Base-by-base conservation (phyloP, 1,139 yeast genomes). In the Candida sp. region DNA sequence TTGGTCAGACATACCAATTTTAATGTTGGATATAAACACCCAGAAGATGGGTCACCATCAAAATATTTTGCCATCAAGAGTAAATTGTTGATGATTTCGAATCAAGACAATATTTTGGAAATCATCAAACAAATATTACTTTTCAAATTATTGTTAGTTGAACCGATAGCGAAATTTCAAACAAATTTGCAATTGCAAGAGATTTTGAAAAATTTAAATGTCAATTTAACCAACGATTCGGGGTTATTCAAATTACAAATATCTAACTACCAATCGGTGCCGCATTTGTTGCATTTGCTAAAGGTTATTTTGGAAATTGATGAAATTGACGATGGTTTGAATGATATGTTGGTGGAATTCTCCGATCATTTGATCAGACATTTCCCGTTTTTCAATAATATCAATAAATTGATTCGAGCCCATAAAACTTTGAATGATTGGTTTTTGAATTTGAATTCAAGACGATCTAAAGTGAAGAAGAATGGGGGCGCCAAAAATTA, bases 251-350 rank as follows among this genome's bases (percentile, higher is more conserved):
- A 64, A 43, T 54, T 68, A 3, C 63, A 64, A 41, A 56, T 68
- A 48, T 60, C 70, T 33, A 68, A 67, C 46, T 66, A 61, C 49
- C 71, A 68, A 44, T 45, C 68, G 22, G 50, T 68, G 21, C 71
- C 70, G 27, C 73, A 68, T 33, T 53, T 70, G 38, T 51, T 70
- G 21, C 74, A 68, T 44, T 48, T 68, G 21, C 50, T 70, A 36
- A 66, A 63, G 47, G 53, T 66, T 11, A 54, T 58, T 21, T 54
- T 67, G 21, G 66, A 62, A 41, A 48, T 58, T 38, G 66, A 58
- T 42, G 55, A 52, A 7, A 51, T 47, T 11, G 43, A 51, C 36
- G 51, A 48, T 12, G 47, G 52, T 38, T 40, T 51, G 30, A 49
- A 46, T 36, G 43, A 43, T 35, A 25, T 47, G 4, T 40, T 50